Evolutionary conservation across 345 rosid genomes (phyloP).

Genomic region (Populus tremula): DNA sequence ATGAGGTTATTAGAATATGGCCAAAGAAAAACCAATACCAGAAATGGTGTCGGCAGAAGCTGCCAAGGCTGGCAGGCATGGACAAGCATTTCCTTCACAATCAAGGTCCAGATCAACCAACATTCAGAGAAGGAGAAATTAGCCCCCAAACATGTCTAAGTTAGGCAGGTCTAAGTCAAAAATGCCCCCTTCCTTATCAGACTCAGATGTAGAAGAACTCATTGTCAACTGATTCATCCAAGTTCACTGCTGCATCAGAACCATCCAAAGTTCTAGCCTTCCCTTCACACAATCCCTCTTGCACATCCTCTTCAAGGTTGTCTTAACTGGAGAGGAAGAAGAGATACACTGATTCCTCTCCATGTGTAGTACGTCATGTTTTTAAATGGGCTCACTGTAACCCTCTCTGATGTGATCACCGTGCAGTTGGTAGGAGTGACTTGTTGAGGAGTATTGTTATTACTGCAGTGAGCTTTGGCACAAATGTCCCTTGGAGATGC

Average conservation of each 20-base stretch:
- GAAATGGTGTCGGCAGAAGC: slow-evolving; percentile 20
- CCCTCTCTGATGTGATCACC: slow-evolving; percentile 59
- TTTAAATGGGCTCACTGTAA: slow-evolving; percentile 70
- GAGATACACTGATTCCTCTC: slow-evolving; percentile 74
- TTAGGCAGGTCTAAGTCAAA: slow-evolving; percentile 63
- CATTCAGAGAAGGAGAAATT: slow-evolving; percentile 63
- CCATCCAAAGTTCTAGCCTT: slow-evolving; percentile 86
- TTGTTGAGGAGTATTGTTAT: slow-evolving; percentile 39
- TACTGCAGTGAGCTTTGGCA: slow-evolving; percentile 34
- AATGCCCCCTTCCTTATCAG: slow-evolving; percentile 55
- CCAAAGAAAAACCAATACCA: slow-evolving; percentile 18
- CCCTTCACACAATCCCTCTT: slow-evolving; percentile 78
- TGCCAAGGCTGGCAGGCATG: slow-evolving; percentile 34
- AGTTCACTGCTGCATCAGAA: slow-evolving; percentile 37
- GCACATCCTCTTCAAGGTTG: slow-evolving; percentile 41
- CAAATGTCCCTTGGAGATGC: slow-evolving; percentile 34
- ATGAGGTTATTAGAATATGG: neutral
- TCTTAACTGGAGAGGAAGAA: slow-evolving; percentile 65
- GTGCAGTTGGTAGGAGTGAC: slow-evolving; percentile 64
- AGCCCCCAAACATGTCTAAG: slow-evolving; percentile 60
- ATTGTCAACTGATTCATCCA: slow-evolving; percentile 36
- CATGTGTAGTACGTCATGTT: slow-evolving; percentile 50
- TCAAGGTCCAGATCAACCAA: slow-evolving; percentile 68
- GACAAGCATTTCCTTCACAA: slow-evolving; percentile 33
- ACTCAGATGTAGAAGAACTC: slow-evolving; percentile 51